Base-by-base conservation (phyloP, 1,139 yeast genomes). In the Suhomyces coccinellae region DNA sequence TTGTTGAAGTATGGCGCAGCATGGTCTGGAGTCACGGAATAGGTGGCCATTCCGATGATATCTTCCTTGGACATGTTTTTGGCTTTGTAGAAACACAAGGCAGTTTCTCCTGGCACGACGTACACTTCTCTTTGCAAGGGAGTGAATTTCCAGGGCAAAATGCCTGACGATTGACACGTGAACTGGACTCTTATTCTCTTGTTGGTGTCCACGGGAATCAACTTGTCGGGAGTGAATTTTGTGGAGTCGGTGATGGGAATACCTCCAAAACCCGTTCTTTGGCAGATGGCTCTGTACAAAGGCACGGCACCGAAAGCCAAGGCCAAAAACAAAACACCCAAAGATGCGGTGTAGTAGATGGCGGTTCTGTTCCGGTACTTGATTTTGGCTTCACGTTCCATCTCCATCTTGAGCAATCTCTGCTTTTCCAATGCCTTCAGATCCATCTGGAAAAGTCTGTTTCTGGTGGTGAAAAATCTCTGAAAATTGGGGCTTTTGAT, bases 21-120 rank as follows among this genome's bases (percentile, higher is more conserved):
- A 56, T 87, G 91, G 55, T 93, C 98, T 0, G 99, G 99, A 0
- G 96, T 83, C 38, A 95, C 97, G 9, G 96, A 87, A 64, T 91
- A 91, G 0, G 98, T 90, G 6, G 99, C 98, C 97, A 93, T 93
- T 10, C 99, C 99, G 43, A 93, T 88, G 43, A 95, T 88, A 62
- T 95, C 99, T 56, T 86, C 87, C 49, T 85, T 84, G 33, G 96
- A 81, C 55, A 74, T 75, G 62, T 93, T 95, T 63, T 84, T 87
- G 32, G 99, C 99, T 65, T 85, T 86, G 71, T 90, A 95, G 61
- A 95, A 95, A 0, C 97, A 98, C 52, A 93, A 71, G 0, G 99
- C 99, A 1, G 99, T 93, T 65, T 95, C 99, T 17, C 99, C 99
- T 0, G 99, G 99, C 12, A 90, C 83, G 16, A 95, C 88, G 56